These are phyloP conservation scores for Yarrowia bubula DNA, from an alignment of 805 yeast genomes.

Conservation along the genomic window DNA sequence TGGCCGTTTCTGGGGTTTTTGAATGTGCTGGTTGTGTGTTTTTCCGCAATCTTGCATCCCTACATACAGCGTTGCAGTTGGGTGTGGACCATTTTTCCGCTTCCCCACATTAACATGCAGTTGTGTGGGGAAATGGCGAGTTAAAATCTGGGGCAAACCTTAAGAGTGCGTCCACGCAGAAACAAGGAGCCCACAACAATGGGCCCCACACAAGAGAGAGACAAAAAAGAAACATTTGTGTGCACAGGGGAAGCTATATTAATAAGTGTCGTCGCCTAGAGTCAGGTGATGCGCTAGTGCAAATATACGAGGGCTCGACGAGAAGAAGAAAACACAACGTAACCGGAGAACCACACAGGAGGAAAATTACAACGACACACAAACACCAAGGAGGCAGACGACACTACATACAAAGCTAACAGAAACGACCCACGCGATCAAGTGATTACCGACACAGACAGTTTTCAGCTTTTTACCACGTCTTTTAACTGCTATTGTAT, in stretches of 20 bases:
- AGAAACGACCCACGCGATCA: too few relatives aligned
- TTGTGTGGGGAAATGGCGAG: conserved; percentile 25
- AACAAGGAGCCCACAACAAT: conserved; percentile 5
- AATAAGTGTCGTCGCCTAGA: conserved; percentile 5
- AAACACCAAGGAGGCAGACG: too few relatives aligned
- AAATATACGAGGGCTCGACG: conserved; percentile 16
- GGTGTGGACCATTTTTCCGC: neutral
- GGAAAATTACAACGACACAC: too few relatives aligned
- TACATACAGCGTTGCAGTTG: neutral
- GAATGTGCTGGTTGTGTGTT: too few relatives aligned
- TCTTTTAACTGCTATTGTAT: too few relatives aligned
- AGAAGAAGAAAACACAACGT: neutral
- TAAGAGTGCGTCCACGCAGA: neutral
- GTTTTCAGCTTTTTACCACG: too few relatives aligned
- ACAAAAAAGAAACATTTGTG: neutral
- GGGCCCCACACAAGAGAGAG: neutral
- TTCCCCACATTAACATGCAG: conserved; percentile 26
- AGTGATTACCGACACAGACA: too few relatives aligned
- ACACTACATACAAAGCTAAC: too few relatives aligned
- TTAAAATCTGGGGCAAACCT: conserved; percentile 1
- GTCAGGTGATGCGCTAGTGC: conserved; percentile 21
- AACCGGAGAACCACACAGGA: too few relatives aligned
- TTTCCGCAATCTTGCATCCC: neutral
- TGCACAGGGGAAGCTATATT: neutral
- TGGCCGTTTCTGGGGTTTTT: too few relatives aligned